phyloP scores from a whole-genome alignment of 352 stramenopile genomes.

The Phytophthora podocarpi region DNA sequence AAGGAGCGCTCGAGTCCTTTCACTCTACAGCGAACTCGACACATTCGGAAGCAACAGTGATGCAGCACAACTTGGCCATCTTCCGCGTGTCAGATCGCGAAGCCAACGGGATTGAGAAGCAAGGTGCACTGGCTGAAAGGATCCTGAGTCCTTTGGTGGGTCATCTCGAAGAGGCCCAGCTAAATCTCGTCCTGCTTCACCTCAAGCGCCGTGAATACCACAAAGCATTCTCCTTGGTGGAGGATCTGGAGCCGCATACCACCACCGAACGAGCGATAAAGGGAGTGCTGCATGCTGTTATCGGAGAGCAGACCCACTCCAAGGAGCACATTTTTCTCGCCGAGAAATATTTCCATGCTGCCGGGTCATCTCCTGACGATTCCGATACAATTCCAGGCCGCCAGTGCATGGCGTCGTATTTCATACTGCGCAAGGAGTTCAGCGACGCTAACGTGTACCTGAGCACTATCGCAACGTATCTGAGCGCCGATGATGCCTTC shows the following conservation, averaged over 20 bases:
- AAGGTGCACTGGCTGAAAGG: conserved; percentile 7
- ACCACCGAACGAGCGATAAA: conserved; percentile 59
- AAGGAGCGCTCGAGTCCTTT: neutral
- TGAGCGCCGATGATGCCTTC: conserved; percentile 62
- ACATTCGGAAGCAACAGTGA: conserved; percentile 25
- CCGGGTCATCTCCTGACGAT: conserved; percentile 51
- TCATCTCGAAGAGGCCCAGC: conserved; percentile 48
- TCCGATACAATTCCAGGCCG: conserved; percentile 71
- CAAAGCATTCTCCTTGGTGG: conserved; percentile 60
- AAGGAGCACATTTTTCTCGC: conserved; percentile 78
- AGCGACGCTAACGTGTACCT: conserved; percentile 71
- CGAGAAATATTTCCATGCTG: conserved; percentile 70
- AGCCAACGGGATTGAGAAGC: conserved; percentile 10
- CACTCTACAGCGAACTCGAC: neutral
- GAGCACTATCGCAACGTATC: conserved; percentile 63
- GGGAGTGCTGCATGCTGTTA: conserved; percentile 60
- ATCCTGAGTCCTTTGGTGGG: conserved; percentile 46
- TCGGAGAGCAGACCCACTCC: conserved; percentile 59
- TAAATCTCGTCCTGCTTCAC: conserved; percentile 64
- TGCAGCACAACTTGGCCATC: conserved; percentile 58
- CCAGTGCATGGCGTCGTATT: conserved; percentile 76
- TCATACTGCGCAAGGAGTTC: conserved; percentile 70
- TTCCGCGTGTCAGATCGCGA: conserved; percentile 41
- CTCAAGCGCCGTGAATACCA: conserved; percentile 55
- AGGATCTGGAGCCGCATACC: conserved; percentile 52